Percentiles rank a stretch among this genome's conserved stretches.
phyloP scores from a whole-genome alignment of 371 early-diverging fungal genomes.

The Mucor mucedo region DNA sequence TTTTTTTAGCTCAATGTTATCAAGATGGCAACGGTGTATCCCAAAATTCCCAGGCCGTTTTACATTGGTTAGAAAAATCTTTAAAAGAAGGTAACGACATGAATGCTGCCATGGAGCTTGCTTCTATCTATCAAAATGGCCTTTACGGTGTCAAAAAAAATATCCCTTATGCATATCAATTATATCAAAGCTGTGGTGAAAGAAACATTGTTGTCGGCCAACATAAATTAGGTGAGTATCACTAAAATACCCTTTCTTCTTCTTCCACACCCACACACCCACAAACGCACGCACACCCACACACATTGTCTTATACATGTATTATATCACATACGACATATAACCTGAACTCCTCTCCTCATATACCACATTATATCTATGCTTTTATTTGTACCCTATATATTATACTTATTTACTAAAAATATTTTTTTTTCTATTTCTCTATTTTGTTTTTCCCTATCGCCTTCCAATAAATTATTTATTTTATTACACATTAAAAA shows the following conservation, averaged over 20 bases:
- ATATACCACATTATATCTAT: constrained; percentile 7
- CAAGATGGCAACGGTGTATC: constrained; percentile 36
- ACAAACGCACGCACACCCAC: too few relatives aligned
- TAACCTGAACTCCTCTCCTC: neutral
- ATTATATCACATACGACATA: constrained; percentile 4
- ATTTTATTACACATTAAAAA: neutral
- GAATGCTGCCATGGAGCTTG: constrained; percentile 37
- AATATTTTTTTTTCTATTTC: constrained; percentile 13
- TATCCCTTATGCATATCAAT: constrained; percentile 18
- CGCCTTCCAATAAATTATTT: constrained; percentile 10
- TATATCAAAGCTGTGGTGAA: constrained; percentile 30
- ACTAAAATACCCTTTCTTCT: constrained; percentile 6
- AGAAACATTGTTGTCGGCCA: constrained; percentile 39
- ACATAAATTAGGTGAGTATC: constrained; percentile 36
- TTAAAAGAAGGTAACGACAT: constrained; percentile 32
- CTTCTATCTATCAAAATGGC: constrained; percentile 36
- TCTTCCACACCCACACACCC: neutral
- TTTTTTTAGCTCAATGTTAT: constrained; percentile 43
- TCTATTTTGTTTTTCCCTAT: constrained; percentile 5
- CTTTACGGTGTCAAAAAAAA: constrained; percentile 23
- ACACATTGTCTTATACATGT: constrained; percentile 3
- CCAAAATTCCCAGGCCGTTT: constrained; percentile 25
- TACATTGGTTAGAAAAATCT: constrained; percentile 35
- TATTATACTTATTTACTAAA: constrained; percentile 18
- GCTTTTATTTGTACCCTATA: constrained; percentile 7